phyloP scores from a whole-genome alignment of 345 rosid species.

The Abelmoschus esculentus region DNA sequence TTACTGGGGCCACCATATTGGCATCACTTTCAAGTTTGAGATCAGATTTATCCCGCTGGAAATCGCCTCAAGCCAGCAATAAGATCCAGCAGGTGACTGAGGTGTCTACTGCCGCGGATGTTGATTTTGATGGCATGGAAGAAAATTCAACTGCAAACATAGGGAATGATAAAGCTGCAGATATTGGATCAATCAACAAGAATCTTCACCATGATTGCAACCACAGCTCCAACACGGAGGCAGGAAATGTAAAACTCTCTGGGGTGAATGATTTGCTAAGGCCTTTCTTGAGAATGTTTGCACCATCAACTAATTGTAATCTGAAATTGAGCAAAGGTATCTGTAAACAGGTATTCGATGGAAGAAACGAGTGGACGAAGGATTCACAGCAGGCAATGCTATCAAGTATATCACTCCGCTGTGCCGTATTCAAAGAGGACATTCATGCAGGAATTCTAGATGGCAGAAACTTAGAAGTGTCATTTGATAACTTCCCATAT shows the following conservation, averaged over 20 bases:
- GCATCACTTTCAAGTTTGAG: constrained; percentile 57
- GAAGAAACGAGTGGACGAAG: constrained; percentile 54
- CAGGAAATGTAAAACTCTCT: constrained; percentile 63
- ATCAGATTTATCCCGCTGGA: constrained; percentile 52
- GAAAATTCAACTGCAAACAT: constrained; percentile 39
- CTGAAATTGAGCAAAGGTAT: constrained; percentile 58
- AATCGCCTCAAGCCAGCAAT: constrained; percentile 36
- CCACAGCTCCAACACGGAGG: constrained; percentile 54
- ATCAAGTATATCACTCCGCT: constrained; percentile 45
- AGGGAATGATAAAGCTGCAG: constrained; percentile 55
- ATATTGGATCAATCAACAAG: constrained; percentile 41
- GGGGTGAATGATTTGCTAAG: constrained; percentile 59
- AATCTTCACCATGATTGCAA: constrained; percentile 44
- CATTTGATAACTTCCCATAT: constrained; percentile 80
- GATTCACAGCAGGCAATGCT: constrained; percentile 57
- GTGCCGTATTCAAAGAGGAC: constrained; percentile 53
- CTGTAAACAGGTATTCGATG: constrained; percentile 75
- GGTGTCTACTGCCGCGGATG: constrained; percentile 41
- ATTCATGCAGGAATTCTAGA: constrained; percentile 70
- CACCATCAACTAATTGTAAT: constrained; percentile 49
- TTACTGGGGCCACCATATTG: constrained; percentile 67
- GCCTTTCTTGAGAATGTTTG: constrained; percentile 55
- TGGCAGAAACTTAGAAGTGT: constrained; percentile 57
- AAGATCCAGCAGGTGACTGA: constrained; percentile 44
- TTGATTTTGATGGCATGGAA: constrained; percentile 51